Base-by-base conservation (phyloP, 2,329 filamentous ascomycete genomes). In the Dothistroma septosporum region DNA sequence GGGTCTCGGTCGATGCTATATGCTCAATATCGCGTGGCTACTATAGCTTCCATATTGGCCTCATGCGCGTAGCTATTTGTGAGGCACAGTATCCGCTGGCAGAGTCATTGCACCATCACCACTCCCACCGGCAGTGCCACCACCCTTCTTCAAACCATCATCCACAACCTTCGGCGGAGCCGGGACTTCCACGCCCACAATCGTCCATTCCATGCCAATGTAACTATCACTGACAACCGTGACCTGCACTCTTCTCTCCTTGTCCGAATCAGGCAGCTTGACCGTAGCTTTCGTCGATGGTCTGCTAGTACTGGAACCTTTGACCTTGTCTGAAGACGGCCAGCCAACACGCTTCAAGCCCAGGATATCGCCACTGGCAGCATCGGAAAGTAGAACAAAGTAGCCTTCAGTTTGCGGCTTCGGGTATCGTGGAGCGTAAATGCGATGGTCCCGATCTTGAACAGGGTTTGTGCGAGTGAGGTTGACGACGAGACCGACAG, bases 371-470 rank as follows among this genome's bases (percentile, higher is more conserved):
- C 93, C 91, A 7, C 77, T 83, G 0, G 78, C 79, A 2, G 83
- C 70, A 68, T 89, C 86, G 7, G 86, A 87, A 0, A 96, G 82
- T 22, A 97, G 73, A 14, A 94, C 85, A 75, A 99, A 97, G 84
- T 88, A 97, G 0, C 92, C 92, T 72, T 99, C 94, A 0, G 87
- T 94, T 76, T 99, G 94, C 16, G 92, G 87, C 76, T 99, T 99
- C 0, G 93, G 93, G 77, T 96, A 97, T 22, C 85, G 83, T 2
- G 95, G 93, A 0, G 94, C 91, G 69, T 88, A 96, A 72, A 97
- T 89, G 62, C 88, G 85, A 53, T 85, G 87, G 1, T 92, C 89
- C 9, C 81, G 78, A 71, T 88, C 83, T 12, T 80, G 78, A 4
- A 88, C 75, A 0, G 83, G 73, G 74, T 96, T 96, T 54, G 83